A percentile compares a stretch with the other conserved stretches of the same genome.
Evolutionary conservation across 352 stramenopile species (phyloP).

Genomic region (Pythium aristosporum): DNA sequence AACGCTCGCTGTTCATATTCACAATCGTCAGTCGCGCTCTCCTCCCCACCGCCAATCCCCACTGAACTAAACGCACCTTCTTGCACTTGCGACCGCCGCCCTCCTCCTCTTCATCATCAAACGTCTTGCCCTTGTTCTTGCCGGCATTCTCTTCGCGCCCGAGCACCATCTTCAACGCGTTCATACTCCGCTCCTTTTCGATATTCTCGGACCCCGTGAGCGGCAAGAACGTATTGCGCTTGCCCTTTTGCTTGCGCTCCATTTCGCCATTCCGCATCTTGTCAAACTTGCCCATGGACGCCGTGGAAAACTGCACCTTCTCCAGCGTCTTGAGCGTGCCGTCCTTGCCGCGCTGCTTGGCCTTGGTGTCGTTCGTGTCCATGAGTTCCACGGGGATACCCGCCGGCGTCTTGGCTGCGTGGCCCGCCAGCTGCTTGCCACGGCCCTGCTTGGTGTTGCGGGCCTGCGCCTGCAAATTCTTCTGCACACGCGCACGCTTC

Average conservation of each 20-base stretch:
- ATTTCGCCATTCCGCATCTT: slow-evolving; percentile 91
- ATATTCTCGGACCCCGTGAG: slow-evolving; percentile 65
- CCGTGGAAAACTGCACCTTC: slow-evolving; percentile 92
- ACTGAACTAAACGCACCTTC: slow-evolving; percentile 33
- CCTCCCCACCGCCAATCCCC: background rate
- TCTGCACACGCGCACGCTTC: slow-evolving; percentile 90
- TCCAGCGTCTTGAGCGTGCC: slow-evolving; percentile 86
- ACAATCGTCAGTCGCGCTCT: background rate
- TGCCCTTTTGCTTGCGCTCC: slow-evolving; percentile 85
- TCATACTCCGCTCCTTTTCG: slow-evolving; percentile 84
- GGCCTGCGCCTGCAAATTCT: slow-evolving; percentile 89
- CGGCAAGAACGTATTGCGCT: slow-evolving; percentile 82
- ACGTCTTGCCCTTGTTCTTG: slow-evolving; percentile 62
- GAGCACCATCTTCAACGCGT: slow-evolving; percentile 70
- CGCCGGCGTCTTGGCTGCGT: slow-evolving; percentile 47
- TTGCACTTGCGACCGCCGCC: slow-evolving; percentile 46
- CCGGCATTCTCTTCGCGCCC: slow-evolving; percentile 76
- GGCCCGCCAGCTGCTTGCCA: slow-evolving; percentile 51
- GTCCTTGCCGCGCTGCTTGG: slow-evolving; percentile 87
- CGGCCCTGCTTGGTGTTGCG: slow-evolving; percentile 74
- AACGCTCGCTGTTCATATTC: slow-evolving; percentile 20
- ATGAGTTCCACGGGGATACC: slow-evolving; percentile 92
- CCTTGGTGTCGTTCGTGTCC: slow-evolving; percentile 63
- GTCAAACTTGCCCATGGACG: slow-evolving; percentile 95
- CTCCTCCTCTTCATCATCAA: slow-evolving; percentile 57